Base-by-base conservation (phyloP, 2,329 filamentous ascomycete genomes). In the Juglanconis juglandina region DNA sequence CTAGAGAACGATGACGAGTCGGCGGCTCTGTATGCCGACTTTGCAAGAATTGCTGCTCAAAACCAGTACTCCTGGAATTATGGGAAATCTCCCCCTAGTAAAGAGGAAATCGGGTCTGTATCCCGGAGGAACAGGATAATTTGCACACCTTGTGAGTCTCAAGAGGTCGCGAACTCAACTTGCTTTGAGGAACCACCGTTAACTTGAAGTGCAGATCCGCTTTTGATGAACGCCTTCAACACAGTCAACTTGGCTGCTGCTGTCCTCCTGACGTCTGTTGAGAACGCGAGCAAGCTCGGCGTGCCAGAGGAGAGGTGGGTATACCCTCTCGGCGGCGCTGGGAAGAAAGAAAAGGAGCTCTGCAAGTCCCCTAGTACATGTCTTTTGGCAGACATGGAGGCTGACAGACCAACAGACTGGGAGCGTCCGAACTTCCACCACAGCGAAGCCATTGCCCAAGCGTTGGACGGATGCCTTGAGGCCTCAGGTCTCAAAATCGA, bases 171-270 rank as follows among this genome's bases (percentile, higher is more conserved):
- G 4, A 11, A 3, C 8, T 11, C 35, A 37, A 49, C 33, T 50
- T 3, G 6, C n/a, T n/a, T 34, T 3, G 7, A 14, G 17, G 10
- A 6, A 13, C 35, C 4, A 34, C 41, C 51, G 5, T 5, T 49
- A 5, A 55, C 30, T 32, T 7, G 3, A 1, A 4, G 3, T 1
- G 2, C 52, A 89, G 86, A 89, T 71, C 85, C 86, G 0, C 73
- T 90, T 0, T 71, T 89, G 9, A 89, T 89, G 87, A 90, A 90
- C 66, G 87, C 87, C 0, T 89, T 89, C 72, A 90, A 89, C 65
- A 87, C 79, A 2, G 81, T 90, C 41, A 89, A 90, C 62, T 73
- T 89, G 13, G 81, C 86, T 2, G 83, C 78, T 0, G 84, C 86
- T 7, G 80, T 81, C 59, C 76, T 90, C 14, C 61, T 90, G 4